Percentiles rank a stretch among this genome's conserved stretches.
Conservation (phyloP, 768 basidiomycete genomes). For the Lactarius trivialis region DNA sequence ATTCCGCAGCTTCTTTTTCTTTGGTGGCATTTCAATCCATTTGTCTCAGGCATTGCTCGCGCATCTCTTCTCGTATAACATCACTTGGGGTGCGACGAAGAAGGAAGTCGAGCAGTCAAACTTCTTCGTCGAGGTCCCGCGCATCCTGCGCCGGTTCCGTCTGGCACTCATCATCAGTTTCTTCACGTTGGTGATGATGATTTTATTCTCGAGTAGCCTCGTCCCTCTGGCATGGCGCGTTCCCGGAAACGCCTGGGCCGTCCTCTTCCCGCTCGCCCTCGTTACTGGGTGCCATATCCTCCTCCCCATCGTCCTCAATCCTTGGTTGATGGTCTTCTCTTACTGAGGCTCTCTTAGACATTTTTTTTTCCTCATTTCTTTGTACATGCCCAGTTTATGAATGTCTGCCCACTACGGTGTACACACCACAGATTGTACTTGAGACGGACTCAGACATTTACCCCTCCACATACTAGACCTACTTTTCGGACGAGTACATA, state of each 20-base stretch:
- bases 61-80: constrained; percentile 53
- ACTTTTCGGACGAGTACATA: neutral
- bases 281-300: constrained; percentile 61
- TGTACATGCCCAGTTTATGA: neutral
- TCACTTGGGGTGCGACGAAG: constrained; percentile 52
- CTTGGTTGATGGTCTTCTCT: constrained; percentile 83
- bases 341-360: constrained; percentile 30
- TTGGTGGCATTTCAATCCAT: constrained; percentile 51
- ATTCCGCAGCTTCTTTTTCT: constrained; percentile 42
- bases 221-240: constrained; percentile 64
- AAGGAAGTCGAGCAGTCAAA: constrained; percentile 87
- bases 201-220: constrained; percentile 43
- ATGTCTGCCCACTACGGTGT: neutral
- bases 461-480: neutral
- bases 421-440: neutral
- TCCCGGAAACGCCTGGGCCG: constrained; percentile 57
- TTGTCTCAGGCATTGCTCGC: constrained; percentile 47
- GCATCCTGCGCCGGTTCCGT: constrained; percentile 76
- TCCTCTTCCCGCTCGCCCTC: constrained; percentile 66
- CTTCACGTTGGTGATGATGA: constrained; percentile 44
- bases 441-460: neutral
- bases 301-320: constrained; percentile 85
- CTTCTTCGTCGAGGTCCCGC: constrained; percentile 86
- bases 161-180: constrained; percentile 51
- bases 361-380: neutral